Base-by-base conservation (phyloP, 257 asterid species). In the Thymus mandschuricus region DNA sequence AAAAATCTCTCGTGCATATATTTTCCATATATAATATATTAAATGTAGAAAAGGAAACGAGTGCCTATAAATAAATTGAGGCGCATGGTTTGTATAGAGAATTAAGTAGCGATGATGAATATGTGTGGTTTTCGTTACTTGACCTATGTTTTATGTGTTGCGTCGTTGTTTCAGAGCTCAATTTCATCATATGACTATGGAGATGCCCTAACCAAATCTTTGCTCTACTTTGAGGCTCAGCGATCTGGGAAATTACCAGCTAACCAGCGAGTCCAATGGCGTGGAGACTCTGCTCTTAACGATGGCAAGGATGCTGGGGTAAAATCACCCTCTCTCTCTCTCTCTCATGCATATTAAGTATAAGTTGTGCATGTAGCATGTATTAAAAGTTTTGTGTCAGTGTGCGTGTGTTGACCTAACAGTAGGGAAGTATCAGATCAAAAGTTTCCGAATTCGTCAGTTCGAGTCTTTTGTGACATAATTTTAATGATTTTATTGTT, bases 291-390 rank as follows among this genome's bases (percentile, higher is more conserved):
- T 15, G 87, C 83, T 33, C 78, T 83, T 10, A 48, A 27, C 1
- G 87, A 83, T 50, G 87, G 87, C 29, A 43, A 73, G 35, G 72
- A 76, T 5, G 75, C 60, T 4, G 77, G 81, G 64, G 87, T 83
- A 79, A 48, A 38, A 4, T 38, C 41, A 4, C 41, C 0, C 0
- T 38, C 41, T 38, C 41, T 38, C 41, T 38, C 41, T 35, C 40
- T 3, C 40, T 21, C 21, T 21, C 21, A 21, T 21, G 21, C 21
- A 21, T 21, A 21, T 21, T 21, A 21, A 21, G 21, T 21, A 21
- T 21, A 21, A 21, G 21, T 34, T 34, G 38, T 34, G 38, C 38
- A 34, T 4, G 38, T 34, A 34, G 38, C 38, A 34, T 34, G 38
- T 21, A 21, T 21, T 21, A 21, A 21, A 21, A 21, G 21, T 21